Evolutionary conservation across 805 yeast species (phyloP), one percentile per base, ranked within the genome.

Genomic region (Metschnikowia vanudenii): DNA sequence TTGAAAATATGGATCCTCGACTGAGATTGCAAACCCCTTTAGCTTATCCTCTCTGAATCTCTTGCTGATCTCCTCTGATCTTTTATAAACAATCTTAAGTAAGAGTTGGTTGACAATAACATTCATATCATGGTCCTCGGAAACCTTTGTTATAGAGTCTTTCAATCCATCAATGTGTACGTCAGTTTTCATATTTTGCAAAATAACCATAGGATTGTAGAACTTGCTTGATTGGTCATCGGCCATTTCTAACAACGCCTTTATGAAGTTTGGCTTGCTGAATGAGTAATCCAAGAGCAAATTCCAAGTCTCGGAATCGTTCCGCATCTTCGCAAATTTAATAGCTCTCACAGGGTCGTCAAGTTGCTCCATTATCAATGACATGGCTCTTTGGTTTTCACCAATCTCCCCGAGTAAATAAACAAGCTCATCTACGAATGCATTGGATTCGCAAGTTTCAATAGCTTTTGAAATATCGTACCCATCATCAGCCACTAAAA

Each of bases 361-460:
- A 42, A 91, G 67, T 55, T 87, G 78, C 52, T 87, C 85, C 33
- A 90, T 81, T 13, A 94, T 89, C 36, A 94, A 69, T 47, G 73
- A 76, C 56, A 92, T 67, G 0, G 98, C 98, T 50, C 80, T 78
- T 50, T 76, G 76, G 46, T 83, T 81, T 54, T 87, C 86, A 1
- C 99, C 98, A 20, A 87, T 82, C 56, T 81, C 80, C 4, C 96
- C 95, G 50, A 88, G 74, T 26, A 94, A 65, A 58, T 81, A 90
- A 0, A 94, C 96, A 34, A 90, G 71, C 58, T 92, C 98, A 34
- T 84, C 80, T 34, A 74, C 75, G 34, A 77, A 74, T 1, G 74
- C 73, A 18, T 74, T 68, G 10, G 61, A 48, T 49, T 82, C 81
- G 57, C 96, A 88, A 1, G 84, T 62, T 12, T 67, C 63, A n/a